A percentile compares a stretch with the other conserved stretches of the same genome.
These are phyloP conservation scores for Moricandia moricandioides DNA, from an alignment of 345 rosid genomes.

Conservation along the genomic window DNA sequence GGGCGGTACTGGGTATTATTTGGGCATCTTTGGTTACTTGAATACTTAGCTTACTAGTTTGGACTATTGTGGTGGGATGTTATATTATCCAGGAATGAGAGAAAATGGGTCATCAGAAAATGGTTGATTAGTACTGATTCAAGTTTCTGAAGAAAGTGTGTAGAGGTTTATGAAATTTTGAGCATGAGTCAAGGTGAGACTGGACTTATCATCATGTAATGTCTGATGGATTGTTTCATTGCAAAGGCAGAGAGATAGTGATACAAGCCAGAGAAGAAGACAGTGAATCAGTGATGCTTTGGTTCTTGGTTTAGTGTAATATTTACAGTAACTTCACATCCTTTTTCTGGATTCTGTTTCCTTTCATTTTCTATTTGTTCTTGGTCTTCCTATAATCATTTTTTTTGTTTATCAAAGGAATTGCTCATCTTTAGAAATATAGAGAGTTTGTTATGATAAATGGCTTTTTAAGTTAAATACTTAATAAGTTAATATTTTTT, in stretches of 20 bases:
- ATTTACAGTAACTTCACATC: background rate
- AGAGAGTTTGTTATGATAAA: background rate
- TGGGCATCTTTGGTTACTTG: background rate
- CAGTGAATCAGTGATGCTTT: slow-evolving; percentile 1
- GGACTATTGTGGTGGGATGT: background rate
- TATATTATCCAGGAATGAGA: slow-evolving; percentile 45
- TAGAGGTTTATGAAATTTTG: slow-evolving; percentile 9
- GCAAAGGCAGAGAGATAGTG: slow-evolving; percentile 13
- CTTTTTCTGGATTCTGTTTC: slow-evolving; percentile 18
- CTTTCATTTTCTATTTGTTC: background rate
- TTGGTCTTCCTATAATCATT: background rate
- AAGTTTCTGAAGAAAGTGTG: slow-evolving; percentile 16
- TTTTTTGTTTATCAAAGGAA: background rate
- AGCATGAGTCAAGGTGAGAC: slow-evolving; percentile 26
- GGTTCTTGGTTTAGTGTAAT: slow-evolving; percentile 24
- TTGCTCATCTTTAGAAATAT: background rate
- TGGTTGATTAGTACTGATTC: slow-evolving; percentile 39
- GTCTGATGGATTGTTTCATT: slow-evolving; percentile 14
- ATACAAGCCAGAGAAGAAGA: background rate
- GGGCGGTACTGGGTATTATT: too few species aligned
- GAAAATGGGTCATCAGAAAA: slow-evolving; percentile 42
- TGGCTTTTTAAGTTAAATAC: background rate
- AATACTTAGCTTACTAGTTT: background rate
- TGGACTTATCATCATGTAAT: slow-evolving; percentile 13
- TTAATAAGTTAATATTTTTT: too few species aligned